Percentiles rank a stretch among this genome's conserved stretches.
Evolutionary conservation across 2,329 filamentous ascomycete species (phyloP).

Genomic region (Scleromitrula shiraiana): DNA sequence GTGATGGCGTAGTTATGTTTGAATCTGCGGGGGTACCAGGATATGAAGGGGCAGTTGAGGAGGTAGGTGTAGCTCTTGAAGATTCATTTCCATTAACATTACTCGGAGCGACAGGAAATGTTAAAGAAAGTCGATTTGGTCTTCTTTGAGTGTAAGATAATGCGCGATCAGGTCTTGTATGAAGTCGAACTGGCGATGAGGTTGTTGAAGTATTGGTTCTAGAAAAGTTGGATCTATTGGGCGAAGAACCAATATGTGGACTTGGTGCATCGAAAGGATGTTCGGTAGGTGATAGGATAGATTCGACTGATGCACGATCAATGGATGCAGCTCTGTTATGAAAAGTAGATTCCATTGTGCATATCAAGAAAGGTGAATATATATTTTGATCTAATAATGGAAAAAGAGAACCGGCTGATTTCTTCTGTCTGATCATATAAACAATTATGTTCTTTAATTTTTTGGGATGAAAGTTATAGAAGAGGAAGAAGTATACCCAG

Average conservation of each 20-base stretch:
- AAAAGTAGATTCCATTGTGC: constrained; percentile 25
- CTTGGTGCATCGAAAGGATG: constrained; percentile 20
- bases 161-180: constrained; percentile 19
- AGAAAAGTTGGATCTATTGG: constrained; percentile 19
- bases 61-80: constrained; percentile 24
- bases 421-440: background rate
- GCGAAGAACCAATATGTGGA: constrained; percentile 23
- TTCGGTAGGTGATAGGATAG: constrained; percentile 25
- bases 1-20: constrained; percentile 16
- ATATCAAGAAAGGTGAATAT: constrained; percentile 17
- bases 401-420: constrained; percentile 6
- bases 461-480: too few species aligned
- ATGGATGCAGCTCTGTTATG: constrained; percentile 23
- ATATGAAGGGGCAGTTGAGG: constrained; percentile 22
- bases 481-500: too few species aligned
- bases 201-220: constrained; percentile 19
- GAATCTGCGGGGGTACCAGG: constrained; percentile 22
- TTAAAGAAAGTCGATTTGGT: constrained; percentile 28
- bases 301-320: constrained; percentile 24
- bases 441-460: too few species aligned
- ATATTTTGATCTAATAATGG: constrained; percentile 17
- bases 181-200: constrained; percentile 17
- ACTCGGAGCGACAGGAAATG: constrained; percentile 27
- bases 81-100: constrained; percentile 22
- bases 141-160: constrained; percentile 23